Evolutionary conservation across 805 yeast genomes (phyloP), one percentile per base, ranked within the genome.

Genomic region (Lipomyces oligophaga): DNA sequence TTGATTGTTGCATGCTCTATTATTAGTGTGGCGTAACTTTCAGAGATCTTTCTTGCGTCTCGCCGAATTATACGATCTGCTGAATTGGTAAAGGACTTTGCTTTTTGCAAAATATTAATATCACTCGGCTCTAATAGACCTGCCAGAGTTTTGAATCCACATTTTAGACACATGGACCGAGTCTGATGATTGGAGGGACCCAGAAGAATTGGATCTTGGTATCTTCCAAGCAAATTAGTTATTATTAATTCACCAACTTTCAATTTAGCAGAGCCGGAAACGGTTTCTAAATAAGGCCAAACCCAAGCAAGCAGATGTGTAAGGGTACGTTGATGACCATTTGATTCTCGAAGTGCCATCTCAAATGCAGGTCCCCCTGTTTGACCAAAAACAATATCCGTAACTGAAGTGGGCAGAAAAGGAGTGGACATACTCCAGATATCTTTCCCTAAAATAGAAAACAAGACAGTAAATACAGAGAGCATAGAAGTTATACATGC

Each of bases 351-450:
- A 8, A 48, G 16, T 4, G n/a, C 3, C 3, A n/a, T 37, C 21
- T 72, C 26, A 78, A 64, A 41, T 3, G 20, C 19, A 5, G 45
- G 39, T 18, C 32, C 20, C 5, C 32, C 25, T 5, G 26, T 28
- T 7, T 19, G 26, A 13, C 75, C 74, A 38, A 82, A 71, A 1
- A 83, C 68, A 15, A 79, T 72, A 53, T 82, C 88, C 41, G 83
- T 62, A 35, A 81, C 67, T 49, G 78, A 79, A 24, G 70, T 71
- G 49, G 74, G 76, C 2, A 76, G 75, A 49, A 68, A 74, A 0
- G 85, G 85, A 1, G 74, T 66, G 3, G 79, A 70, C 21, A 66
- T 55, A 0, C 61, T 57, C 90, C 93, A 85, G 47, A 81, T 76
- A 2, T 67, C 65, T 0, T 58, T 16, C 5, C 70, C 73, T 8